Percentiles rank a stretch among this genome's conserved stretches.
These are phyloP conservation scores for Tephrocybe sp. DNA, from an alignment of 768 basidiomycete species.

Conservation along the genomic window DNA sequence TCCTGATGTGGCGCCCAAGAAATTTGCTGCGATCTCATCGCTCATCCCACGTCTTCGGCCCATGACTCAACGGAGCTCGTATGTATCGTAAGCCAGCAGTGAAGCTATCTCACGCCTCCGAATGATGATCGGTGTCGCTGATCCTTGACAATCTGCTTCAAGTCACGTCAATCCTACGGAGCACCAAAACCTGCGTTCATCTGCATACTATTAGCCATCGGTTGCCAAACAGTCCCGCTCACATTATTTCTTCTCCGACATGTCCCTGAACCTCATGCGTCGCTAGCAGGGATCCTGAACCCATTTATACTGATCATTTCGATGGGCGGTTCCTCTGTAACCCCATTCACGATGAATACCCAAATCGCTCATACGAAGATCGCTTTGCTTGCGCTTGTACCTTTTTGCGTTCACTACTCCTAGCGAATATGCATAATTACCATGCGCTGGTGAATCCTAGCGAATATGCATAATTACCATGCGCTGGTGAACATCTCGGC, in stretches of 20 bases:
- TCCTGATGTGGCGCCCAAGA: not conserved
- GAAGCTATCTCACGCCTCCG: not conserved
- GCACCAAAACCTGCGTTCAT: not conserved
- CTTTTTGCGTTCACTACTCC: too few relatives aligned
- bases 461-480: too few relatives aligned
- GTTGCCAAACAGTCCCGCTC: not conserved
- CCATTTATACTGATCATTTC: not conserved
- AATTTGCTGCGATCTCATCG: conserved; percentile 4
- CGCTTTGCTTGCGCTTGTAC: too few relatives aligned
- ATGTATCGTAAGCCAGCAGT: too few relatives aligned
- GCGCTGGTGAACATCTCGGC: not conserved
- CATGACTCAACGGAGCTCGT: not conserved
- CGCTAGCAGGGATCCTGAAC: not conserved
- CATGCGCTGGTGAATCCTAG: not conserved
- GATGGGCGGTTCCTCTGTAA: not conserved
- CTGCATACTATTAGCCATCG: not conserved
- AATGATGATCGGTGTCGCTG: not conserved
- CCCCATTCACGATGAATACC: too few relatives aligned
- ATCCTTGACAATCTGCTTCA: not conserved
- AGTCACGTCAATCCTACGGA: not conserved
- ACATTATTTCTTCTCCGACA: not conserved
- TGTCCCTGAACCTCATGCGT: not conserved
- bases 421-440: too few relatives aligned
- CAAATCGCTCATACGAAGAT: too few relatives aligned
- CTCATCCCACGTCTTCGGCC: not conserved